Evolutionary conservation across 257 asterid genomes (phyloP).

Genomic region (Gynochthodes officinalis): DNA sequence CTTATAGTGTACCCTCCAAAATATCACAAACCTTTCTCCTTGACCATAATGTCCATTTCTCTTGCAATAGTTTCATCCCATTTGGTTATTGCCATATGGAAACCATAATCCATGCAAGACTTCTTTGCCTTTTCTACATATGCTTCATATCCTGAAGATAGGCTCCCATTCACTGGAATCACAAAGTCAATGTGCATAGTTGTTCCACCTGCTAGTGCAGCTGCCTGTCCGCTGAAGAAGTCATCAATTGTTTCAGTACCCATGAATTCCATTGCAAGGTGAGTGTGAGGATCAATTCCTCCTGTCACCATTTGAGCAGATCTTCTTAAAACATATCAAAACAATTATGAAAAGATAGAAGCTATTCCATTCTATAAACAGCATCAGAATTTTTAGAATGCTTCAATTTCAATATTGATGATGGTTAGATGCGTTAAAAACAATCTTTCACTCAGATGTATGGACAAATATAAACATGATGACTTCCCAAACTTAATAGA

Average conservation of each 20-base stretch:
- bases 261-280: conserved; percentile 97
- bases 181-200: conserved; percentile 96
- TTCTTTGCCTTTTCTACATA: conserved; percentile 73
- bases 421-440: neutral
- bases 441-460: neutral
- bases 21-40: conserved; percentile 60
- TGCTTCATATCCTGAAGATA: conserved; percentile 71
- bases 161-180: conserved; percentile 85
- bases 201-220: conserved; percentile 99
- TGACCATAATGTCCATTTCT: conserved; percentile 95
- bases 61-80: conserved; percentile 82
- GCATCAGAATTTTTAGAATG: neutral
- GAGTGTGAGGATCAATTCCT: conserved; percentile 99
- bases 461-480: neutral
- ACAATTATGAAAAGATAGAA: neutral
- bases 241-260: conserved; percentile 80
- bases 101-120: conserved; percentile 96
- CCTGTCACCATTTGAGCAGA: conserved; percentile 43
- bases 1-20: neutral
- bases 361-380: neutral
- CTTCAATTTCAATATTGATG: neutral
- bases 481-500: neutral
- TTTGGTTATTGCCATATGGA: conserved; percentile 97
- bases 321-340: neutral
- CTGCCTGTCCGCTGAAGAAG: conserved; percentile 93